These are phyloP conservation scores for Dalbergia cochinchinensis DNA, from an alignment of 306 rosid species.

Conservation along the genomic window DNA sequence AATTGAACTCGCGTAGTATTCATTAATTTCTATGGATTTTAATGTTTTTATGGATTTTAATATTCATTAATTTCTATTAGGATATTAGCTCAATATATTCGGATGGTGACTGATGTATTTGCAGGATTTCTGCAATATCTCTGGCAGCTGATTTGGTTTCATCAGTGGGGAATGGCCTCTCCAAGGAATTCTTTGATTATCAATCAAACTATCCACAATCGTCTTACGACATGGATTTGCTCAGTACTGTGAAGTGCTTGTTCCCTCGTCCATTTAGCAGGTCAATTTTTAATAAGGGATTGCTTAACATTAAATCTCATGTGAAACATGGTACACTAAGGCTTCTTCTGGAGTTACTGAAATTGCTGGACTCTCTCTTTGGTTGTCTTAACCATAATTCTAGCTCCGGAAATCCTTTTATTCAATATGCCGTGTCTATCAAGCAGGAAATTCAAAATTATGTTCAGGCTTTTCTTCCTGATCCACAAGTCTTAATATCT, in stretches of 20 bases:
- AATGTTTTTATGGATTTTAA: background rate
- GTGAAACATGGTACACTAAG: conserved; percentile 86
- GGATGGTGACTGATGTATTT: conserved; percentile 52
- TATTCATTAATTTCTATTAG: background rate
- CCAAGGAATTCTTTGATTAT: conserved; percentile 57
- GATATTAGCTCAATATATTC: background rate
- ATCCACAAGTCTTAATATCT: conserved; percentile 76
- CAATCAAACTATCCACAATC: conserved; percentile 46
- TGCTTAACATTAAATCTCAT: conserved; percentile 73
- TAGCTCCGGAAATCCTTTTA: conserved; percentile 37
- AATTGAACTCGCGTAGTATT: too few species aligned
- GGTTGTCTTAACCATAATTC: conserved; percentile 53
- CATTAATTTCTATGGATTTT: too few species aligned
- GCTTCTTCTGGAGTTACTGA: conserved; percentile 81
- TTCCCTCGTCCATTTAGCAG: conserved; percentile 81
- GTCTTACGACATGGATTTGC: conserved; percentile 56
- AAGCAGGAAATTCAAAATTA: conserved; percentile 78
- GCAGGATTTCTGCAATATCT: conserved; percentile 75
- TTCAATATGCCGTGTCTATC: conserved; percentile 48
- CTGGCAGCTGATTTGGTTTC: conserved; percentile 77
- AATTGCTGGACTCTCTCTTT: conserved; percentile 69
- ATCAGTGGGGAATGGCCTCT: conserved; percentile 58
- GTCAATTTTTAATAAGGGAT: conserved; percentile 76
- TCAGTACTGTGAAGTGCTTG: conserved; percentile 68
- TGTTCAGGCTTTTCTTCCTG: conserved; percentile 79